Percentiles rank a stretch among this genome's conserved stretches.
phyloP scores from a whole-genome alignment of 2,329 filamentous ascomycete species.

The Coleophoma crateriformis region DNA sequence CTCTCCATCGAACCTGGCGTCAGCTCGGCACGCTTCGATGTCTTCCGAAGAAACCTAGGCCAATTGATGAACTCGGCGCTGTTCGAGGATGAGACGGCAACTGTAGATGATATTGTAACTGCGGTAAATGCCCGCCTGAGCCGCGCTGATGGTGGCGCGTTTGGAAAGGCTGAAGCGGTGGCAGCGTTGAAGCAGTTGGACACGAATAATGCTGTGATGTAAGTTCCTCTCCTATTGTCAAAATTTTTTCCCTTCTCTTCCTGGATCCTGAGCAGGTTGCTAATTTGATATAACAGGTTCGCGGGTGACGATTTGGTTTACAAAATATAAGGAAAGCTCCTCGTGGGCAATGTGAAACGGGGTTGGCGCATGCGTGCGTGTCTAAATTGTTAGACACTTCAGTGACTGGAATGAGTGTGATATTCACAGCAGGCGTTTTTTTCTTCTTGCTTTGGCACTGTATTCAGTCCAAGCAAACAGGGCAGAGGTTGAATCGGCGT shows the following conservation, averaged over 20 bases:
- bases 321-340: slow-evolving; percentile 48
- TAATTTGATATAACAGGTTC: slow-evolving; percentile 35
- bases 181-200: slow-evolving; percentile 76
- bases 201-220: slow-evolving; percentile 88
- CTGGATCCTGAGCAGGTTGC: neutral
- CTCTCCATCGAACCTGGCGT: slow-evolving; percentile 18
- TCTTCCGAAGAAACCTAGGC: slow-evolving; percentile 78
- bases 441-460: too few species aligned
- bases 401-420: too few species aligned
- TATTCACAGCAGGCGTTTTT: too few species aligned
- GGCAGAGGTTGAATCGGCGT: too few species aligned
- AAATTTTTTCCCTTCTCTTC: neutral
- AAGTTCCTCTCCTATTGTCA: slow-evolving; percentile 35
- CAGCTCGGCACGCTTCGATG: slow-evolving; percentile 54
- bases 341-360: too few species aligned
- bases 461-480: too few species aligned
- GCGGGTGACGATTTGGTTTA: slow-evolving; percentile 62
- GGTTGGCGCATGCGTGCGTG: too few species aligned
- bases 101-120: slow-evolving; percentile 66
- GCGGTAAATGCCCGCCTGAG: slow-evolving; percentile 73
- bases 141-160: slow-evolving; percentile 47
- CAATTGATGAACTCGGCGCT: slow-evolving; percentile 74
- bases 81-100: slow-evolving; percentile 83
- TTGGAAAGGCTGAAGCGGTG: slow-evolving; percentile 66
- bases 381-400: too few species aligned